Percentiles rank a stretch among this genome's conserved stretches.
Conservation (phyloP, 106 monocot species). For the Ottelia alismoides region DNA sequence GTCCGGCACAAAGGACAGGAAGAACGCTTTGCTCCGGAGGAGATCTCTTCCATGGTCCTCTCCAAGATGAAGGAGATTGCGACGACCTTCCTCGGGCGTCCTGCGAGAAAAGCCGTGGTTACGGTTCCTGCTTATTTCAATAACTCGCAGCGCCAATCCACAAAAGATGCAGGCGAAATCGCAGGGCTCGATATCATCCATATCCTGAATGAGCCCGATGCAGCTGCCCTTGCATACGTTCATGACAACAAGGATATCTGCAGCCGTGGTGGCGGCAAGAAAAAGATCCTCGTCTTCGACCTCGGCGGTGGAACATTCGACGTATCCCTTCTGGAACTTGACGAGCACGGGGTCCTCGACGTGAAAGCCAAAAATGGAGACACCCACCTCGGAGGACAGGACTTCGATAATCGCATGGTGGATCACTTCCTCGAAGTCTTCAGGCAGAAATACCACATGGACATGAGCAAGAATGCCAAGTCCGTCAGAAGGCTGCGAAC, state of each 20-base stretch:
- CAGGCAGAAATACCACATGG: conserved; percentile 5
- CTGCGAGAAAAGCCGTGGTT: too few species aligned
- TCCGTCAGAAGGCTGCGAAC: conserved; percentile 1
- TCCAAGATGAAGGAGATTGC: not conserved
- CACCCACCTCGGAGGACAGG: too few species aligned
- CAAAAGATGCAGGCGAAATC: too few species aligned
- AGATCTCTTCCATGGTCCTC: not conserved
- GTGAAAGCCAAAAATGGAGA: too few species aligned
- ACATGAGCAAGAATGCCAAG: conserved; percentile 5
- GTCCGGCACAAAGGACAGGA: not conserved
- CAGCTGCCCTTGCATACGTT: too few species aligned
- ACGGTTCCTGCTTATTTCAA: too few species aligned
- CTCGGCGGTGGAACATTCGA: not conserved
- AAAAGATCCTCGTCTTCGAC: conserved; percentile 6
- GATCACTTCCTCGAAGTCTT: conserved; percentile 7
- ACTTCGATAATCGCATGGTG: conserved; percentile 15
- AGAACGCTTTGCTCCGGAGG: not conserved
- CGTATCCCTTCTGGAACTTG: conserved; percentile 7
- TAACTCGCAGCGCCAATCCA: too few species aligned
- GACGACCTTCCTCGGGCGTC: conserved; percentile 3
- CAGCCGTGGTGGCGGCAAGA: too few species aligned
- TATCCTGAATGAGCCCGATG: too few species aligned
- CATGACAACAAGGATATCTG: too few species aligned
- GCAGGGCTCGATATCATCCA: too few species aligned
- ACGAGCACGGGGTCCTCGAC: conserved; percentile 6